Evolutionary conservation across 768 basidiomycete genomes (phyloP), one percentile per base, ranked within the genome.

Genomic region (Coprinopsis strossmayeri): DNA sequence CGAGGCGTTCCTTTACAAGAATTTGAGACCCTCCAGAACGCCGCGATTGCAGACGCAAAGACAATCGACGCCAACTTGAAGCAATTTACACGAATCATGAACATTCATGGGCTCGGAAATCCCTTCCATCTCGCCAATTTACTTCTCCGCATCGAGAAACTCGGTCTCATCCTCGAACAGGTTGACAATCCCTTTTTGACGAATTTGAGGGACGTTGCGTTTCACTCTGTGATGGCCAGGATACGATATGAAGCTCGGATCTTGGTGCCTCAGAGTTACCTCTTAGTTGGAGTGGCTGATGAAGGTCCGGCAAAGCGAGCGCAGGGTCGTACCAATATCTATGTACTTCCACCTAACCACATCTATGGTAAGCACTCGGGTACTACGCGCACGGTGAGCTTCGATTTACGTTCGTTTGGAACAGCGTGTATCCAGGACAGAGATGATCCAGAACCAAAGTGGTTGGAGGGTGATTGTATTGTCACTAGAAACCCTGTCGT

Each of bases 271-370:
- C 64, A 79, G 0, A 81, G 81, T 52, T 79, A 79, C 50, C 69
- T 81, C 20, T 71, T 92, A 0, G 85, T 91, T 10, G 91, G 91
- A 1, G 76, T 91, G 7, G 84, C 87, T 2, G 91, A 93, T 56
- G 87, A 91, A 62, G 87, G 87, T 0, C 79, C 81, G 0, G 78
- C 81, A 0, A 86, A 87, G 52, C 59, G 58, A 34, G 54, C 59
- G 5, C 65, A 61, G n/a, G 81, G 81, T 1, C 57, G 64, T 47
- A 57, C 72, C 30, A 72, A 84, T 53, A 74, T 84, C 1, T 83
- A 71, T 58, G 66, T 59, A 27, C 64, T 91, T 11, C 62, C 64
- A 3, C 71, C 73, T 49, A 78, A 76, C 1, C 66, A 83, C 54
- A 81, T 91, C 2, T 91, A 79, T 52, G 87, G 87, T 84, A 55